A percentile compares a stretch with the other conserved stretches of the same genome.
Conservation (phyloP, 768 basidiomycete genomes). For the Pleurotus djamor region DNA sequence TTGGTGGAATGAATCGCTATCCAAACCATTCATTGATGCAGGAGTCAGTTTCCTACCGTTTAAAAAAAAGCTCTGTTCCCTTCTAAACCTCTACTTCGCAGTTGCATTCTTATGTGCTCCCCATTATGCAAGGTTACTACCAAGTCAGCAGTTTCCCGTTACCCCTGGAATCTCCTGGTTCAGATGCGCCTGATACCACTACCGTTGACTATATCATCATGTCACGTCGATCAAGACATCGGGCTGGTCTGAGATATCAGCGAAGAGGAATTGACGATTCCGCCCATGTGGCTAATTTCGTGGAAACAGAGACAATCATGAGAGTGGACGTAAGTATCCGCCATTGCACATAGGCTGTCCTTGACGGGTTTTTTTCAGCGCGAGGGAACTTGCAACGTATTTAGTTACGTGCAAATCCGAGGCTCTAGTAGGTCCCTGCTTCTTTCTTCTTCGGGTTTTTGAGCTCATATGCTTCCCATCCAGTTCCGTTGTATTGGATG, state of each 20-base stretch:
- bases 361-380: constrained; percentile 40
- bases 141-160: constrained; percentile 72
- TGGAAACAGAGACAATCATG: constrained; percentile 91
- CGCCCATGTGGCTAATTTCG: constrained; percentile 93
- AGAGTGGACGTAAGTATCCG: constrained; percentile 61
- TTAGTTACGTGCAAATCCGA: constrained; percentile 87
- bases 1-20: constrained; percentile 96
- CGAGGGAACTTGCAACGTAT: constrained; percentile 72
- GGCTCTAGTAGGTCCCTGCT: constrained; percentile 71
- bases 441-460: neutral
- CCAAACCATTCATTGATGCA: constrained; percentile 81
- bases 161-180: constrained; percentile 42
- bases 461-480: constrained; percentile 9
- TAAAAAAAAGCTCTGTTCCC: neutral
- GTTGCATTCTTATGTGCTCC: constrained; percentile 84
- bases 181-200: constrained; percentile 41
- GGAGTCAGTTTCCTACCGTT: constrained; percentile 53
- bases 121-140: constrained; percentile 92
- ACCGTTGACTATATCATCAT: constrained; percentile 78
- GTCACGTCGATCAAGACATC: constrained; percentile 83
- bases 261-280: constrained; percentile 92
- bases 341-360: neutral
- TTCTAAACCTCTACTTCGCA: constrained; percentile 19
- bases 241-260: constrained; percentile 94
- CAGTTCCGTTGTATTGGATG: constrained; percentile 93